Conservation (phyloP, 306 rosid species). For the Ormosia semicastrata region DNA sequence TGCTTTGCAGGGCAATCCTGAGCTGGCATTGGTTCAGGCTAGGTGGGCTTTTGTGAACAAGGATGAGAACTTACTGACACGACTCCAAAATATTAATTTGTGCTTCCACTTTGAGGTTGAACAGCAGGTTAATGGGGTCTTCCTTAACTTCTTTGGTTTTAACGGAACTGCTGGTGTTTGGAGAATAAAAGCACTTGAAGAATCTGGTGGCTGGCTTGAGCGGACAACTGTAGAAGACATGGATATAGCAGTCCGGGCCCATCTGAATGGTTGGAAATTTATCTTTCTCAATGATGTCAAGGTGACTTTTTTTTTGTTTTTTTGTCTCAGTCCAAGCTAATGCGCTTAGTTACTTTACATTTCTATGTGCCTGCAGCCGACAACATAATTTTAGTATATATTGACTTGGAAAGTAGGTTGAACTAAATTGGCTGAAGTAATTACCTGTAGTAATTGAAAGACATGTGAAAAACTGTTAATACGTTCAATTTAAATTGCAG, state of each 20-base stretch:
- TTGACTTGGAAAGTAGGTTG: not conserved
- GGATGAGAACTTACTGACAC: constrained; percentile 71
- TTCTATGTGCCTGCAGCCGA: constrained; percentile 3
- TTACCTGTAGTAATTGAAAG: not conserved
- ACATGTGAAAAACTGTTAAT: not conserved
- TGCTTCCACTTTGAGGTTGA: constrained; percentile 87
- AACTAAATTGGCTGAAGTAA: constrained; percentile 7
- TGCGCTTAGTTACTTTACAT: not conserved
- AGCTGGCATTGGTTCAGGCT: constrained; percentile 76
- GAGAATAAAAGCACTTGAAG: constrained; percentile 80
- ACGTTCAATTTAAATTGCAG: not conserved
- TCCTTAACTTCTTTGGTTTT: constrained; percentile 75
- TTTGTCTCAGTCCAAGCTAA: not conserved
- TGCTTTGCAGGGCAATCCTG: constrained; percentile 53
- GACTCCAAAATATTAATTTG: constrained; percentile 68
- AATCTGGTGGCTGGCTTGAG: constrained; percentile 84
- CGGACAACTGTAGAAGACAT: constrained; percentile 81
- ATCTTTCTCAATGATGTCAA: constrained; percentile 76
- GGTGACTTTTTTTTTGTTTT: constrained; percentile 36
- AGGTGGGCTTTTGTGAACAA: constrained; percentile 79
- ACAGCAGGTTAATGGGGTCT: constrained; percentile 75
- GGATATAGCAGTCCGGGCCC: constrained; percentile 86
- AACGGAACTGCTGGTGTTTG: constrained; percentile 88
- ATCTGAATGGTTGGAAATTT: constrained; percentile 80
- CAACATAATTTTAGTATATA: not conserved